Percentiles rank a stretch among this genome's conserved stretches.
Conservation (phyloP, 2,329 filamentous ascomycete genomes). For the Paraconiothyrium sp. region DNA sequence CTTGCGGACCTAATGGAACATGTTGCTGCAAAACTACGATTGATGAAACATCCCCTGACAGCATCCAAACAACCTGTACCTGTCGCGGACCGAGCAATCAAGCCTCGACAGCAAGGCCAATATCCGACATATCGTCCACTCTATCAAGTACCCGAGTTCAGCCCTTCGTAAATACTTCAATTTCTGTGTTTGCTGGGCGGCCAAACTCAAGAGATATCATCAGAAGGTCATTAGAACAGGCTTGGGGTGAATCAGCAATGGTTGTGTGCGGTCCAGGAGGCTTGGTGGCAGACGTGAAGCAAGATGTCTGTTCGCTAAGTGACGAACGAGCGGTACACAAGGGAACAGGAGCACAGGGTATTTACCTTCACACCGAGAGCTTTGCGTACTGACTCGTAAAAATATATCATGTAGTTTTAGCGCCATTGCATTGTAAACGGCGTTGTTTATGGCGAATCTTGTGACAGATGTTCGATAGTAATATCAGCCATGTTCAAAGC, state of each 20-base stretch:
- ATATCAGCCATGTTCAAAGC: not conserved
- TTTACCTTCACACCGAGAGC: slow-evolving; percentile 68
- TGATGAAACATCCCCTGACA: slow-evolving; percentile 49
- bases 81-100: slow-evolving; percentile 23
- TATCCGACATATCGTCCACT: slow-evolving; percentile 25
- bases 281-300: slow-evolving; percentile 64
- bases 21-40: slow-evolving; percentile 63
- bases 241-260: slow-evolving; percentile 69
- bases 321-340: slow-evolving; percentile 74
- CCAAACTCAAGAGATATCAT: slow-evolving; percentile 64
- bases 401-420: not conserved
- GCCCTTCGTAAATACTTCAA: slow-evolving; percentile 42
- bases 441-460: not conserved
- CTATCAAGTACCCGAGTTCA: slow-evolving; percentile 24
- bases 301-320: slow-evolving; percentile 64
- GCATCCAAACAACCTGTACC: slow-evolving; percentile 26
- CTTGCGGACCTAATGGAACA: slow-evolving; percentile 38
- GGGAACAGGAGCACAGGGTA: slow-evolving; percentile 71
- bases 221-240: slow-evolving; percentile 64
- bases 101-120: slow-evolving; percentile 18
- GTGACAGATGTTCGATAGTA: not conserved
- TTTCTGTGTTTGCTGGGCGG: slow-evolving; percentile 59
- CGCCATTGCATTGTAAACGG: slow-evolving; percentile 5
- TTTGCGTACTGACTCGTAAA: slow-evolving; percentile 58
- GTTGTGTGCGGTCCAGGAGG: slow-evolving; percentile 69